Conservation (phyloP, 371 early-diverging fungal species). For the Mucor saturninus region DNA sequence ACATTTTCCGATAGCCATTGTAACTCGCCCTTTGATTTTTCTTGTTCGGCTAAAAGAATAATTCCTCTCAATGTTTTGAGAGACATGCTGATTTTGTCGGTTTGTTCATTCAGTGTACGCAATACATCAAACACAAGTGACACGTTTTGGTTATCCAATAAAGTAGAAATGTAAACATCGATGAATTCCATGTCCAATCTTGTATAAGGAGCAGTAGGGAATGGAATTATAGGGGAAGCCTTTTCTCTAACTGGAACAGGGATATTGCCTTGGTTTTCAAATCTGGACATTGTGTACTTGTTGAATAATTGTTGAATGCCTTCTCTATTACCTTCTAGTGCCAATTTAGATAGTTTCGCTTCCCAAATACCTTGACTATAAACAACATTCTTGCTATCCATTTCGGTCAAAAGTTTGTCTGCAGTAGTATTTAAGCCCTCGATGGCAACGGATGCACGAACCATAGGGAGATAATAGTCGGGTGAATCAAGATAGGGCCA, state of each 20-base stretch:
- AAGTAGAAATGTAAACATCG: slow-evolving; percentile 39
- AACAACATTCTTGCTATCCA: slow-evolving; percentile 11
- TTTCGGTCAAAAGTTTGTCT: slow-evolving; percentile 8
- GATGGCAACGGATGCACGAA: slow-evolving; percentile 8
- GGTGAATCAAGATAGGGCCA: slow-evolving; percentile 23
- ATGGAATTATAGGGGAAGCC: slow-evolving; percentile 37
- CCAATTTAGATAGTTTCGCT: slow-evolving; percentile 13
- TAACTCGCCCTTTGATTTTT: slow-evolving; percentile 25
- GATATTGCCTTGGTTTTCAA: slow-evolving; percentile 42
- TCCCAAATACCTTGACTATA: slow-evolving; percentile 27
- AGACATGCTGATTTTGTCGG: slow-evolving; percentile 4
- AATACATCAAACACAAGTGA: slow-evolving; percentile 49
- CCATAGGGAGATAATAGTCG: slow-evolving; percentile 30
- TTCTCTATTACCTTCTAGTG: slow-evolving; percentile 14
- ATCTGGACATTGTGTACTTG: slow-evolving; percentile 48
- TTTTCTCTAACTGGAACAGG: slow-evolving; percentile 47
- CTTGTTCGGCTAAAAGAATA: slow-evolving; percentile 24
- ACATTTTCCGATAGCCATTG: slow-evolving; percentile 20
- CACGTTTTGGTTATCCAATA: slow-evolving; percentile 46
- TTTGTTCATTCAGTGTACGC: slow-evolving; percentile 35
- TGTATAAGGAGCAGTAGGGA: slow-evolving; percentile 52
- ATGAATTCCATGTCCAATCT: slow-evolving; percentile 46
- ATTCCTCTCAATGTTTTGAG: slow-evolving; percentile 13
- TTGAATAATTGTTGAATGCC: slow-evolving; percentile 32
- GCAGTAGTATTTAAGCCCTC: slow-evolving; percentile 4